phyloP scores from a whole-genome alignment of 116 monocot genomes.

The Cymodocea nodosa region DNA sequence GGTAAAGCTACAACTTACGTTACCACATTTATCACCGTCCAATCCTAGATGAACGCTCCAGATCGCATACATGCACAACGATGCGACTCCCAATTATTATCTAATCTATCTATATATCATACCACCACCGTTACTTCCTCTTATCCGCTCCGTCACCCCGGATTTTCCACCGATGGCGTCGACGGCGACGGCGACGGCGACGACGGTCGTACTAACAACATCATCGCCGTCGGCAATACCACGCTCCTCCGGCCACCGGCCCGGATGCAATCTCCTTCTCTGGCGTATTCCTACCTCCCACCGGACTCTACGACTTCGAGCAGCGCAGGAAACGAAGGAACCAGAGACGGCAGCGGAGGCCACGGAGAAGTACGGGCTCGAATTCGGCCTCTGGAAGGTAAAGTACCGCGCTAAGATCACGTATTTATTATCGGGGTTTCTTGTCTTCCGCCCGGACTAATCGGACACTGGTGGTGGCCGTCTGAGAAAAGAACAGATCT shows the following conservation, averaged over 20 bases:
- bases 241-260: too few relatives aligned
- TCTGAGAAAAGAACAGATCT: slow-evolving; percentile 31
- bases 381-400: slow-evolving; percentile 63
- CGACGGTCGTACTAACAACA: too few relatives aligned
- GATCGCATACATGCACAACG: too few relatives aligned
- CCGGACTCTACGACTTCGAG: slow-evolving; percentile 5
- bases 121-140: too few relatives aligned
- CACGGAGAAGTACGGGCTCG: slow-evolving; percentile 55
- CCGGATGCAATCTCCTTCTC: too few relatives aligned
- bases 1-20: too few relatives aligned
- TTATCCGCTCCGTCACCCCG: too few relatives aligned
- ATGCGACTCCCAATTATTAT: too few relatives aligned
- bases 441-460: background rate
- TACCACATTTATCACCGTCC: background rate
- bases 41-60: background rate
- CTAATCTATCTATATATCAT: too few relatives aligned
- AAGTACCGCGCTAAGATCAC: background rate
- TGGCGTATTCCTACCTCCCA: background rate
- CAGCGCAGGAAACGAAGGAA: slow-evolving; percentile 30
- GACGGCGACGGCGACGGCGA: too few relatives aligned
- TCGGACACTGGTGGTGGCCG: background rate
- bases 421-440: background rate
- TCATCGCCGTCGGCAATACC: too few relatives aligned
- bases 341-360: slow-evolving; percentile 24
- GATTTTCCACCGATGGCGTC: too few relatives aligned